phyloP scores from a whole-genome alignment of 1,284 basidiomycete species.

The Fomitopsis betulina region DNA sequence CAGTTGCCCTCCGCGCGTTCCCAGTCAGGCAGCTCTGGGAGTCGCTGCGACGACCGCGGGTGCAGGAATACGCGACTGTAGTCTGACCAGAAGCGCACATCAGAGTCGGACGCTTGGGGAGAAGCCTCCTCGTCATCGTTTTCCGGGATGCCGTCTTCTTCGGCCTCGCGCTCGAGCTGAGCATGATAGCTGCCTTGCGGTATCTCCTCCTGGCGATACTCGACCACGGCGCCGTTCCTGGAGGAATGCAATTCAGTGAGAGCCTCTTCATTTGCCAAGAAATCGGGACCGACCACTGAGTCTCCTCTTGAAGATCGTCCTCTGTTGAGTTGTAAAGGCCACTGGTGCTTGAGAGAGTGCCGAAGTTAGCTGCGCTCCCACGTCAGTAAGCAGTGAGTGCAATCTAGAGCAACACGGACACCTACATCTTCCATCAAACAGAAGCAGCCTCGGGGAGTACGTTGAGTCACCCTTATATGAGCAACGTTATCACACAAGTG shows the following conservation, averaged over 20 bases:
- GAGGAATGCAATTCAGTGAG: neutral
- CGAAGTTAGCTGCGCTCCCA: conserved; percentile 52
- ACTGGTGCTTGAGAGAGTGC: conserved; percentile 40
- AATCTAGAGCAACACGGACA: neutral
- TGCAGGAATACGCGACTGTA: conserved; percentile 66
- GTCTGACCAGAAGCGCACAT: conserved; percentile 76
- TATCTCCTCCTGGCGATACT: conserved; percentile 50
- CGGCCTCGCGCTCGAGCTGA: conserved; percentile 21
- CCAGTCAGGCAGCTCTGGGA: conserved; percentile 55
- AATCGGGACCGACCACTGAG: conserved; percentile 1
- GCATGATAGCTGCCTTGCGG: conserved; percentile 53
- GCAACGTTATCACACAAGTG: neutral
- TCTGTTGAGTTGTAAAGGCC: conserved; percentile 32
- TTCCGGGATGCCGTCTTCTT: conserved; percentile 18
- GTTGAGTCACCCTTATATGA: conserved; percentile 46
- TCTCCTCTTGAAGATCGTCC: conserved; percentile 16
- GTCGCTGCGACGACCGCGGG: conserved; percentile 57
- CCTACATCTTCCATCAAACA: conserved; percentile 65
- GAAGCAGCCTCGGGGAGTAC: conserved; percentile 57
- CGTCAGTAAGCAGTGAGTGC: neutral
- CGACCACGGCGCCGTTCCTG: conserved; percentile 49
- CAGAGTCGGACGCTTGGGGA: conserved; percentile 10
- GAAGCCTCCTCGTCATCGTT: conserved; percentile 7
- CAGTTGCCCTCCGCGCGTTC: conserved; percentile 52
- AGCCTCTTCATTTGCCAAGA: neutral